Percentiles rank a stretch among this genome's conserved stretches.
These are phyloP conservation scores for Coemansia reversa DNA, from an alignment of 192 early-diverging fungal species.

Conservation along the genomic window DNA sequence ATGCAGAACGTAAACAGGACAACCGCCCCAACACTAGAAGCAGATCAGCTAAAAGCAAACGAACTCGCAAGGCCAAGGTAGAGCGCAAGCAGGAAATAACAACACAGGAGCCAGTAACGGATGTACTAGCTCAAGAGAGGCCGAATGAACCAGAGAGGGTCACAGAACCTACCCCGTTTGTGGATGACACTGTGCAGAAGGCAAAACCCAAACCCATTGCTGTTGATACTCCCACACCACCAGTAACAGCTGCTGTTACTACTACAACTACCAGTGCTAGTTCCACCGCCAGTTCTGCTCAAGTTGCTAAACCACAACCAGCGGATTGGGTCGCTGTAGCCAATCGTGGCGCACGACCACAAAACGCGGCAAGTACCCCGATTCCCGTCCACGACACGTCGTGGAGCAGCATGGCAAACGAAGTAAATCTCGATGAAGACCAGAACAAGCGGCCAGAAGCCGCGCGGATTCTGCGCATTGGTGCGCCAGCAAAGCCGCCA, in stretches of 20 bases:
- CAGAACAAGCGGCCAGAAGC: neutral
- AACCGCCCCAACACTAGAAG: constrained; percentile 1
- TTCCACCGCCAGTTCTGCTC: neutral
- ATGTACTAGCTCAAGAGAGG: neutral
- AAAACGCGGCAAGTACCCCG: constrained; percentile 1
- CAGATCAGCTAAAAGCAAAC: constrained; percentile 6
- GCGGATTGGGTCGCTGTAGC: constrained; percentile 31
- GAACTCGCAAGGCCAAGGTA: constrained; percentile 6
- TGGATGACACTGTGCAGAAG: neutral
- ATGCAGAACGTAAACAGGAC: neutral
- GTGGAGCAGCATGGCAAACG: constrained; percentile 23
- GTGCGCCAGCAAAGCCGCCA: constrained; percentile 29
- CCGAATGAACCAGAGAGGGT: neutral
- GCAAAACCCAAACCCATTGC: neutral
- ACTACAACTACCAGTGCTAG: neutral
- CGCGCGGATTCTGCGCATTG: constrained; percentile 36
- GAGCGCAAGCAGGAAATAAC: constrained; percentile 2
- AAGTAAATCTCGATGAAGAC: constrained; percentile 21
- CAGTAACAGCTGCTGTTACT: neutral
- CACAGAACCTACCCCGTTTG: neutral
- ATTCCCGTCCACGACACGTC: constrained; percentile 33
- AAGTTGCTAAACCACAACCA: neutral
- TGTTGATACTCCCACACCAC: neutral
- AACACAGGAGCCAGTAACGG: neutral
- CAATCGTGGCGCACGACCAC: constrained; percentile 9